Conservation (phyloP, 345 rosid genomes). For the Isatis tinctoria region DNA sequence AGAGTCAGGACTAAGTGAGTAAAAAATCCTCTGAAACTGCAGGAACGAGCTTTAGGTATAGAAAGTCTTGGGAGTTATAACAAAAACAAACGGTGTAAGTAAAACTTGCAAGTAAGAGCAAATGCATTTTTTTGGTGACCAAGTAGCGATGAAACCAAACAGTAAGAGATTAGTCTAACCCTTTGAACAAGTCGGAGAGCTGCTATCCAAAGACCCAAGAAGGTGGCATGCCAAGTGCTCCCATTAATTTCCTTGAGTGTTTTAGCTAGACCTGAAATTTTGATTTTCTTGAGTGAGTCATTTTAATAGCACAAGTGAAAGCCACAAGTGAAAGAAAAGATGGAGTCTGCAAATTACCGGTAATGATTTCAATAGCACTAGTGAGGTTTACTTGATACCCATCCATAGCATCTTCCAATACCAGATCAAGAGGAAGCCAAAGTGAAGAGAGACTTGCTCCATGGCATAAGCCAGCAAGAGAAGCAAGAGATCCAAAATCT, state of each 20-base stretch:
- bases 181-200: slow-evolving; percentile 95
- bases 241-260: slow-evolving; percentile 76
- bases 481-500: slow-evolving; percentile 59
- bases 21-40: background rate
- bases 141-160: background rate
- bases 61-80: background rate
- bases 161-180: slow-evolving; percentile 46
- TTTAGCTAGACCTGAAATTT: slow-evolving; percentile 70
- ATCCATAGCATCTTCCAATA: slow-evolving; percentile 93
- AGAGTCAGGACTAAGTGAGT: background rate
- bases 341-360: slow-evolving; percentile 42
- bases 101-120: background rate
- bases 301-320: slow-evolving; percentile 4
- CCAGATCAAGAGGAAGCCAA: slow-evolving; percentile 97
- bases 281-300: background rate
- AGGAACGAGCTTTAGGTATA: background rate
- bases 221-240: slow-evolving; percentile 88
- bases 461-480: slow-evolving; percentile 57
- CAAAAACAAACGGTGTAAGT: background rate
- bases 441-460: slow-evolving; percentile 67
- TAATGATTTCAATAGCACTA: slow-evolving; percentile 75
- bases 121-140: background rate
- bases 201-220: slow-evolving; percentile 87
- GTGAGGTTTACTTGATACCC: slow-evolving; percentile 71
- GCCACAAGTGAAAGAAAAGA: background rate